phyloP scores from a whole-genome alignment of 2,329 filamentous ascomycete genomes.

The Zalaria sp. region DNA sequence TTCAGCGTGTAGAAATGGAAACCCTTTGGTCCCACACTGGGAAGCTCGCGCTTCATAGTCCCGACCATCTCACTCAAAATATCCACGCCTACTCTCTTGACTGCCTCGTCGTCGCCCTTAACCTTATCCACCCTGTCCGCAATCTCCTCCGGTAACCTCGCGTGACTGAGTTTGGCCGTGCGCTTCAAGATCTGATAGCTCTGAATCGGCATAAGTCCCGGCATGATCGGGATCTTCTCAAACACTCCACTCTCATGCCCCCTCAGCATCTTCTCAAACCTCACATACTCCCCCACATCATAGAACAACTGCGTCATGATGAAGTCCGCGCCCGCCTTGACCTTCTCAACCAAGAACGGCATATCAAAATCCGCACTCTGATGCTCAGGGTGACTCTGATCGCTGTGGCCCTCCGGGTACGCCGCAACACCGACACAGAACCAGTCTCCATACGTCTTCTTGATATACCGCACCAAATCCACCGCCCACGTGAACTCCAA shows the following conservation, averaged over 20 bases:
- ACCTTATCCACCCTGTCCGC: conserved; percentile 57
- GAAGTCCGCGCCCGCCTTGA: conserved; percentile 83
- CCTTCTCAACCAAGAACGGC: conserved; percentile 82
- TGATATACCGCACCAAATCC: conserved; percentile 83
- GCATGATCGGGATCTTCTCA: conserved; percentile 77
- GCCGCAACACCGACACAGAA: conserved; percentile 92
- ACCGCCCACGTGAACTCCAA: conserved; percentile 79
- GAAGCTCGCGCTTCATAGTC: conserved; percentile 53
- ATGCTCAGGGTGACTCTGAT: conserved; percentile 76
- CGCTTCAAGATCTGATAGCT: conserved; percentile 91
- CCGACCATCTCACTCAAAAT: conserved; percentile 76
- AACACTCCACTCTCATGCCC: conserved; percentile 75
- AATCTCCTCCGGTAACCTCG: conserved; percentile 59
- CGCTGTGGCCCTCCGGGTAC: conserved; percentile 90
- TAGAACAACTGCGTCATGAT: conserved; percentile 99
- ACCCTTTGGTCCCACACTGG: conserved; percentile 48
- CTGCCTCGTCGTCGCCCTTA: conserved; percentile 65
- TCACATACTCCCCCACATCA: conserved; percentile 67
- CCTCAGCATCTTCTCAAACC: conserved; percentile 63
- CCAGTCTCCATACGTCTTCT: conserved; percentile 74
- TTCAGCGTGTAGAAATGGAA: conserved; percentile 98
- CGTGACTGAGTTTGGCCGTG: conserved; percentile 89
- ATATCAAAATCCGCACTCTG: conserved; percentile 55
- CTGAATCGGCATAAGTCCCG: conserved; percentile 94
- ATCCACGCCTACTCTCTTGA: conserved; percentile 67